Percentiles rank a stretch among this genome's conserved stretches.
These are phyloP conservation scores for Ogataea neopini DNA, from an alignment of 805 yeast species.

Conservation along the genomic window DNA sequence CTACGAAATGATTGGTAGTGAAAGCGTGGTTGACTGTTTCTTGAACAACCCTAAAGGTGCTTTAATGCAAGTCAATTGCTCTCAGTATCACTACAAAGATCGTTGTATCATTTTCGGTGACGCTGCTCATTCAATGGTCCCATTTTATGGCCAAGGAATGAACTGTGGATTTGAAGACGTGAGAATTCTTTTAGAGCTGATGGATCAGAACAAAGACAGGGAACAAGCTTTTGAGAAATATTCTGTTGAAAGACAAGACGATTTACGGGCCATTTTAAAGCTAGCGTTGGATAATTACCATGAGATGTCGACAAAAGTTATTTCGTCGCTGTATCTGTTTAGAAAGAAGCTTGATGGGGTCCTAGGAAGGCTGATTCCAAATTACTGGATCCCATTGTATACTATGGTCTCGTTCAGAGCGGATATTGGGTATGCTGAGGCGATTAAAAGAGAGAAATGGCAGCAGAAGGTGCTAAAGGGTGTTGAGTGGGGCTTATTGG, in stretches of 20 bases:
- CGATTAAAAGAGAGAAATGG: slow-evolving; percentile 52
- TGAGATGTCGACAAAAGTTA: slow-evolving; percentile 86
- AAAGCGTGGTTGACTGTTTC: slow-evolving; percentile 46
- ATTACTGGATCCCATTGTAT: slow-evolving; percentile 80
- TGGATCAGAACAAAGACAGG: slow-evolving; percentile 41
- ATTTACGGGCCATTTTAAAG: slow-evolving; percentile 72
- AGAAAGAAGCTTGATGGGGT: slow-evolving; percentile 69
- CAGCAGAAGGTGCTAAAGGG: slow-evolving; percentile 54
- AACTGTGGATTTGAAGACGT: slow-evolving; percentile 96
- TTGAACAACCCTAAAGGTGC: slow-evolving; percentile 70
- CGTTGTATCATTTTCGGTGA: slow-evolving; percentile 78
- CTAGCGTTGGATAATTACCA: slow-evolving; percentile 78
- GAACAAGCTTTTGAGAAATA: slow-evolving; percentile 54
- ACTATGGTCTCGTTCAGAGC: slow-evolving; percentile 90
- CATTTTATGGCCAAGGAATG: slow-evolving; percentile 98
- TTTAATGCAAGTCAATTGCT: slow-evolving; percentile 69
- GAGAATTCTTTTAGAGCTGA: slow-evolving; percentile 55
- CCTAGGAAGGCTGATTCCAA: slow-evolving; percentile 58
- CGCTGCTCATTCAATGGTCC: slow-evolving; percentile 96
- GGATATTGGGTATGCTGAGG: slow-evolving; percentile 75
- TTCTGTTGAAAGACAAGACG: slow-evolving; percentile 56
- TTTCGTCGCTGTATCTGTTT: slow-evolving; percentile 56
- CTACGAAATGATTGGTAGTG: slow-evolving; percentile 60
- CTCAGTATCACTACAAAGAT: slow-evolving; percentile 66
- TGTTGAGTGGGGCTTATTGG: slow-evolving; percentile 24